These are phyloP conservation scores for Pinus tabuliformis DNA, from an alignment of 75 land plant genomes.

Conservation along the genomic window DNA sequence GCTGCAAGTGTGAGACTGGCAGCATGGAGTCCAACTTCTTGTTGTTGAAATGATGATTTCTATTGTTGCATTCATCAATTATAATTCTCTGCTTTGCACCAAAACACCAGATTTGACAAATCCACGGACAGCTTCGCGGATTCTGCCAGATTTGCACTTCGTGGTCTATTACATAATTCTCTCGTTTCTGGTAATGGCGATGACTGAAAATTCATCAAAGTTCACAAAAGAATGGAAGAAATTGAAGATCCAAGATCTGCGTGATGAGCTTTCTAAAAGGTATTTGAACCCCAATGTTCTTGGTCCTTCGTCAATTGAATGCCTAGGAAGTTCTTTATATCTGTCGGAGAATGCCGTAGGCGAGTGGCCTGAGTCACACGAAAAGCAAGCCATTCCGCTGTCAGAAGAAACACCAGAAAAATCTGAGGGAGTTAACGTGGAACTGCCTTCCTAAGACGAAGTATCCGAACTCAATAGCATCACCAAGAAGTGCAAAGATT, in stretches of 20 bases:
- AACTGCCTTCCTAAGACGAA: neutral
- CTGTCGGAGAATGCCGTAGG: neutral
- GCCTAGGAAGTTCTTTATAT: constrained; percentile 12
- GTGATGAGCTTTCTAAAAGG: constrained; percentile 19
- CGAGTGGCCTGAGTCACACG: neutral
- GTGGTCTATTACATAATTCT: no score
- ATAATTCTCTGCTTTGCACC: no score
- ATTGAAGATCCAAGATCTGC: constrained; percentile 27
- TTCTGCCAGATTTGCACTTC: no score
- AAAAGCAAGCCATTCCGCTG: neutral
- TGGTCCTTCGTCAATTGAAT: constrained; percentile 10
- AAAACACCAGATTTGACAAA: no score
- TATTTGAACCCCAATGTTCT: constrained; percentile 18
- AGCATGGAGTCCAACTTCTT: no score
- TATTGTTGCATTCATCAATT: no score
- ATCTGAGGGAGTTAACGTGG: neutral
- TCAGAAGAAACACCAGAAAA: neutral
- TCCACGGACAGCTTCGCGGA: no score
- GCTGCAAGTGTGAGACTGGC: no score
- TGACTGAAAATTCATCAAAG: neutral
- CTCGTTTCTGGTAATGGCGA: neutral
- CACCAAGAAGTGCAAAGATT: neutral
- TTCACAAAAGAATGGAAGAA: constrained; percentile 25
- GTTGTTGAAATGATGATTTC: no score
- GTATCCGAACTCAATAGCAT: neutral